These are phyloP conservation scores for Globisporangium cystogenes DNA, from an alignment of 352 stramenopile species.

Conservation along the genomic window DNA sequence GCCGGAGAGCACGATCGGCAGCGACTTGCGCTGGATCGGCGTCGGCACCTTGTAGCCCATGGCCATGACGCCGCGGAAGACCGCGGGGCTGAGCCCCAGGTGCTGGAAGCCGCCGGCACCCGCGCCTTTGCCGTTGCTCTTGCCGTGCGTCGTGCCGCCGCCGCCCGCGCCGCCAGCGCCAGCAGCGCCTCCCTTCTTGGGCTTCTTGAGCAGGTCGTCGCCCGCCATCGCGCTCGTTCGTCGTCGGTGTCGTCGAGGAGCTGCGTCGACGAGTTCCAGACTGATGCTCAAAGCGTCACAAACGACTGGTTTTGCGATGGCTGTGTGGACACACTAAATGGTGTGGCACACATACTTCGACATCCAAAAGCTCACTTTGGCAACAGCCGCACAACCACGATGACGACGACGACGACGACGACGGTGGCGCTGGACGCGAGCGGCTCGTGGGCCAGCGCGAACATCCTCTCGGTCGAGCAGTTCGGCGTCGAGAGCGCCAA, in stretches of 20 bases:
- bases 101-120: constrained; percentile 81
- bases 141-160: constrained; percentile 51
- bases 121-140: constrained; percentile 75
- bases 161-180: constrained; percentile 10
- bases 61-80: constrained; percentile 86
- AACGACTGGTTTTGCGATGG: not conserved
- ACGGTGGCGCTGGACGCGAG: constrained; percentile 44
- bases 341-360: too few species aligned
- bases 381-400: not conserved
- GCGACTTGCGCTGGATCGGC: constrained; percentile 97
- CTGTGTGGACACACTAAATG: too few species aligned
- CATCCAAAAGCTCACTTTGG: not conserved
- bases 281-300: constrained; percentile 3
- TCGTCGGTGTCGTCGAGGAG: constrained; percentile 16
- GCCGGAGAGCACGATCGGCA: constrained; percentile 95
- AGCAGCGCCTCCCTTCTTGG: constrained; percentile 27
- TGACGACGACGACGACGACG: constrained; percentile 3
- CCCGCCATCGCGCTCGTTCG: constrained; percentile 29
- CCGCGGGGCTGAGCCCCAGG: constrained; percentile 64
- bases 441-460: constrained; percentile 60
- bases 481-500: constrained; percentile 69
- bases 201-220: constrained; percentile 62
- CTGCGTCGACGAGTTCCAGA: not conserved
- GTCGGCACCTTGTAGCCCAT: constrained; percentile 98
- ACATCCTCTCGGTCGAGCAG: constrained; percentile 77